Evolutionary conservation across 768 basidiomycete species (phyloP).

Genomic region (Suillus decipiens): DNA sequence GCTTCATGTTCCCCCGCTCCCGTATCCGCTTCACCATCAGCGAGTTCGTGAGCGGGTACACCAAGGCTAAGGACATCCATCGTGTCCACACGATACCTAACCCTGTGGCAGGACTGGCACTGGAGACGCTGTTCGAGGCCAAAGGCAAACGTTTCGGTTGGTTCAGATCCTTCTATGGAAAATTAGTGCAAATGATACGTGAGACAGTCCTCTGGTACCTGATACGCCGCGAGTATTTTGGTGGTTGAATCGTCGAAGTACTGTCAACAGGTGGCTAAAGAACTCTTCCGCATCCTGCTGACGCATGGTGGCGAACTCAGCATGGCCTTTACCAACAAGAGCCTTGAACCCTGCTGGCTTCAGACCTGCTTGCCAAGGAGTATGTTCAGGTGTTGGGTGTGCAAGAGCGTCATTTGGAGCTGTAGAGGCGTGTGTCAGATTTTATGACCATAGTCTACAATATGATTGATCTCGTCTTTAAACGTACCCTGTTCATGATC

Average conservation of each 20-base stretch:
- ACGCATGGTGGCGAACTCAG: constrained; percentile 93
- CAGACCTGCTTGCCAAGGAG: constrained; percentile 69
- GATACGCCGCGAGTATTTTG: constrained; percentile 42
- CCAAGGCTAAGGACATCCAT: constrained; percentile 79
- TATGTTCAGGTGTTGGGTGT: constrained; percentile 28
- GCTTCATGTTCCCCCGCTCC: constrained; percentile 5
- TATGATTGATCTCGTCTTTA: constrained; percentile 7
- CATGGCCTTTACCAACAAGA: constrained; percentile 89
- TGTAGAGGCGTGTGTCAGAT: constrained; percentile 15
- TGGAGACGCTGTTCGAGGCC: constrained; percentile 86
- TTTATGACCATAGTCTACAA: constrained; percentile 12
- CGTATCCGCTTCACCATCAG: constrained; percentile 16
- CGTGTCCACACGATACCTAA: constrained; percentile 78
- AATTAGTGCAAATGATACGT: constrained; percentile 26
- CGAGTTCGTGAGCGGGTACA: constrained; percentile 60
- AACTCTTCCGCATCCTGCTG: constrained; percentile 99
- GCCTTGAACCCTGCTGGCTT: constrained; percentile 83
- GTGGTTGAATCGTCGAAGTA: constrained; percentile 66
- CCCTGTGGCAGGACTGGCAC: constrained; percentile 75
- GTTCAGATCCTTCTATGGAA: constrained; percentile 42
- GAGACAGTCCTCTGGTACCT: constrained; percentile 18
- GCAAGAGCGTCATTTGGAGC: constrained; percentile 35
- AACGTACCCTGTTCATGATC: constrained; percentile 22
- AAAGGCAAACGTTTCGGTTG: constrained; percentile 78
- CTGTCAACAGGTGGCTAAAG: constrained; percentile 75